Percentiles rank a stretch among this genome's conserved stretches.
Conservation (phyloP, 768 basidiomycete species). For the Lactarius evosmus region DNA sequence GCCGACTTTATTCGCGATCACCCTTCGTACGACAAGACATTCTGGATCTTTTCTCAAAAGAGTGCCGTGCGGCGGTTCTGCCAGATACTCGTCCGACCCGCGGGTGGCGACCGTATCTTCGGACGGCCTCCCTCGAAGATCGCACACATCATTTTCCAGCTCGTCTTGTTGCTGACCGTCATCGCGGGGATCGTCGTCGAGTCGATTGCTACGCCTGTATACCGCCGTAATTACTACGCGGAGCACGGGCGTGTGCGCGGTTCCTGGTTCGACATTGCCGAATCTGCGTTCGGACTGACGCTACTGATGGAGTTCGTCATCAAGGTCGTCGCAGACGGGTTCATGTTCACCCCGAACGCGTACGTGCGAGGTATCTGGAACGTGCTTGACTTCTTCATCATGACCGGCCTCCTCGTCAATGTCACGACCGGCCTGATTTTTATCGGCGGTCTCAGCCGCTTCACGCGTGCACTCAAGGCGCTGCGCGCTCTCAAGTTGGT, state of each 20-base stretch:
- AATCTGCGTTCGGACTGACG: slow-evolving; percentile 63
- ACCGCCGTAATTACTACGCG: slow-evolving; percentile 69
- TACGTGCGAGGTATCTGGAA: slow-evolving; percentile 94
- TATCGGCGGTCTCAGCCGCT: slow-evolving; percentile 74
- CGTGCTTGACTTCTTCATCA: slow-evolving; percentile 80
- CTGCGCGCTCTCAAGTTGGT: slow-evolving; percentile 86
- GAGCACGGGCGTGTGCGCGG: slow-evolving; percentile 56
- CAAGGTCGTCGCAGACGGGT: slow-evolving; percentile 92
- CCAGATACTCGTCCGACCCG: slow-evolving; percentile 79
- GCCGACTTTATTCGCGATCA: slow-evolving; percentile 87
- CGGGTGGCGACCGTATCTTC: slow-evolving; percentile 82
- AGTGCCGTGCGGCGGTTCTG: slow-evolving; percentile 69
- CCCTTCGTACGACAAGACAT: slow-evolving; percentile 84
- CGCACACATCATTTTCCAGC: slow-evolving; percentile 69
- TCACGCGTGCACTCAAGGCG: slow-evolving; percentile 83
- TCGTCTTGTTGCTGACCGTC: slow-evolving; percentile 69
- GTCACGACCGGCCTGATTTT: slow-evolving; percentile 68
- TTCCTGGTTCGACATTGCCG: slow-evolving; percentile 87
- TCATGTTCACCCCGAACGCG: slow-evolving; percentile 86
- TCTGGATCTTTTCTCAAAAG: slow-evolving; percentile 86
- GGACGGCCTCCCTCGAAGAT: slow-evolving; percentile 67
- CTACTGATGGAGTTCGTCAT: slow-evolving; percentile 81
- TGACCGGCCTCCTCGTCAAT: slow-evolving; percentile 73
- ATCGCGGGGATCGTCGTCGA: slow-evolving; percentile 81
- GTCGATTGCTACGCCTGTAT: slow-evolving; percentile 76